Conservation (phyloP, 2,329 filamentous ascomycete genomes). For the Geoglossum cookeanum region DNA sequence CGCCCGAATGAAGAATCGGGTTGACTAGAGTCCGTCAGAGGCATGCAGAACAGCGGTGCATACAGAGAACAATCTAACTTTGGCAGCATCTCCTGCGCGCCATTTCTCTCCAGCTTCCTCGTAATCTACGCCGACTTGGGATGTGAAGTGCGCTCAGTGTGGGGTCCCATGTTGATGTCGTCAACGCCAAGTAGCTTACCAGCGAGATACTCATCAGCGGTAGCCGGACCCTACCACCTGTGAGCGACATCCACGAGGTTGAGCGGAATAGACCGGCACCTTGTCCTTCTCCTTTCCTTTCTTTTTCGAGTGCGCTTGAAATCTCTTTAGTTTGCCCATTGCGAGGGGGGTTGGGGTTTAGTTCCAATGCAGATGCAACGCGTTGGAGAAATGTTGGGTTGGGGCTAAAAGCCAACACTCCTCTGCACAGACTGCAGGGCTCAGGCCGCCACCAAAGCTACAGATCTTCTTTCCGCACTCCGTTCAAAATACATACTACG, state of each 20-base stretch:
- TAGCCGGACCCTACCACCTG: constrained; percentile 30
- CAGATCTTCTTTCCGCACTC: too few relatives aligned
- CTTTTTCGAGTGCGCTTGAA: constrained; percentile 14
- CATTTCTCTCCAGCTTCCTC: constrained; percentile 60
- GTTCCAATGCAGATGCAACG: not conserved
- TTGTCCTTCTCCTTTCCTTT: constrained; percentile 3
- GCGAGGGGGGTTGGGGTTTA: not conserved
- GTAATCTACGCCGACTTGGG: constrained; percentile 40
- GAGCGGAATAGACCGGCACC: not conserved
- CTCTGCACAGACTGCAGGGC: not conserved
- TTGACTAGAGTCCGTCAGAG: constrained; percentile 13
- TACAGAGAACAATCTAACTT: not conserved
- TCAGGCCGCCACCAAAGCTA: not conserved
- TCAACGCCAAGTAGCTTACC: constrained; percentile 20
- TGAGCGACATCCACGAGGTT: not conserved
- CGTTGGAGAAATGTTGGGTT: not conserved
- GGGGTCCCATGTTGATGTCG: not conserved
- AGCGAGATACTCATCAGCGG: constrained; percentile 48
- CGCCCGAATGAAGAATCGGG: constrained; percentile 39
- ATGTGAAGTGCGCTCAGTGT: not conserved
- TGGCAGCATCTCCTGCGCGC: constrained; percentile 45
- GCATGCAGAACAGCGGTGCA: not conserved
- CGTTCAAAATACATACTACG: too few relatives aligned
- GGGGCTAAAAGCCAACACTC: not conserved
- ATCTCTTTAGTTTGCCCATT: constrained; percentile 20